Evolutionary conservation across 2,329 filamentous ascomycete species (phyloP), one percentile per base, ranked within the genome.

Genomic region (Cercospora janseana): DNA sequence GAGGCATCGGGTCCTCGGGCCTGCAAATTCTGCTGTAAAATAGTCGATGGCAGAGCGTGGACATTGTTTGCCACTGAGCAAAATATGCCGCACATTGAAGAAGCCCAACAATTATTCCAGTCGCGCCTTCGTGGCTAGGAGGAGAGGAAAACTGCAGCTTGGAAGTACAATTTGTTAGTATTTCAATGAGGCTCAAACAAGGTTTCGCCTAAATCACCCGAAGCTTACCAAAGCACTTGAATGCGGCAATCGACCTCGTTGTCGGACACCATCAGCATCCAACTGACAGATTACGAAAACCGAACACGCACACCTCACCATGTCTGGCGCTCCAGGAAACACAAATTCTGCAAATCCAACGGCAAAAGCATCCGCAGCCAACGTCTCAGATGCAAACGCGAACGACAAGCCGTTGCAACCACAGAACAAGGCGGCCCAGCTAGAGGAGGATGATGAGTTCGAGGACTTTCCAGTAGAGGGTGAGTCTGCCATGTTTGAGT

Each of bases 391-490:
- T 60, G 54, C 56, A 46, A 66, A 64, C 44, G 15, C 46, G 24
- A 66, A 72, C 27, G 63, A 69, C 52, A 75, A 73, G 65, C 76
- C 71, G 51, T 74, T 78, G 60, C 75, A 77, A 60, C 75, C 82
- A 64, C 76, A 83, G 67, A 86, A 86, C 70, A 57, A 46, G 28
- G 71, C 77, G 47, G 75, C 85, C 26, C 81, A 87, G 51, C 79
- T 97, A 21, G 93, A 95, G 71, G 93, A 98, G 70, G 93, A 98
- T 67, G 93, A 98, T 71, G 93, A 98, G 75, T 98, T 98, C 66
- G 93, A 98, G 70, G 93, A 98, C 71, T 98, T 98, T 67, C 93
- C 93, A 20, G 87, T 95, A 49, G 92, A 98, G 74, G 90, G 93
- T 95, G 73, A 9, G 45, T 20, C 16, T 12, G 12, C 10, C 12